phyloP scores from a whole-genome alignment of 2,329 filamentous ascomycete species.

The Drechmeria coniospora region DNA sequence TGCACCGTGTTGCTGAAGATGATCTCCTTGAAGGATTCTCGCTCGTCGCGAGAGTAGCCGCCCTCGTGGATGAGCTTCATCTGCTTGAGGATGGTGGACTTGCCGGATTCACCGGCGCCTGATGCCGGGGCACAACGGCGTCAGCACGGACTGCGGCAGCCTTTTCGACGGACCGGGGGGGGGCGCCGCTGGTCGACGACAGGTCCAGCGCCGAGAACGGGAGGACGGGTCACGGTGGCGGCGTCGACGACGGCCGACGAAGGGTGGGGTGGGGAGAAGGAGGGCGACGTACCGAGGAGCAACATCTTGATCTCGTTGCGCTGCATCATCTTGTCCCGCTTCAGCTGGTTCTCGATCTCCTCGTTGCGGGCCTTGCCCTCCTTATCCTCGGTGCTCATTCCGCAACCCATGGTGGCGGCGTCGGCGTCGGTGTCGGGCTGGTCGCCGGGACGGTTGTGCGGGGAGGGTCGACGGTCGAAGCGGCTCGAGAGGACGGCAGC shows the following conservation, averaged over 20 bases:
- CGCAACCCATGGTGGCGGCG: constrained; percentile 83
- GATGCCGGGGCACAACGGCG: constrained; percentile 1
- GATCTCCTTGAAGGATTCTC: constrained; percentile 55
- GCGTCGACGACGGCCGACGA: background rate
- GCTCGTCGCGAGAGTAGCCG: constrained; percentile 84
- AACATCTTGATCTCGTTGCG: constrained; percentile 99
- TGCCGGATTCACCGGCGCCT: constrained; percentile 91
- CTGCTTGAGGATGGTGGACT: constrained; percentile 95
- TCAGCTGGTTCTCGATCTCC: constrained; percentile 99
- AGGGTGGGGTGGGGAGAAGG: background rate
- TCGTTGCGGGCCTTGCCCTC: constrained; percentile 99
- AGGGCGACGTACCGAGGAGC: constrained; percentile 56
- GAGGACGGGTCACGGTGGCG: no score
- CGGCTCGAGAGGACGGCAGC: background rate
- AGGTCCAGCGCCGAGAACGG: background rate
- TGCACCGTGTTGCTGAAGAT: constrained; percentile 58
- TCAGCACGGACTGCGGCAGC: background rate
- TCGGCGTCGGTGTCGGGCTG: no score
- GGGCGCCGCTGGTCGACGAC: background rate
- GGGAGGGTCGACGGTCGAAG: constrained; percentile 1
- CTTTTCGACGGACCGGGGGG: background rate
- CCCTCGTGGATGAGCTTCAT: constrained; percentile 99
- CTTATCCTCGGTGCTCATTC: constrained; percentile 99
- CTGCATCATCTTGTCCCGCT: constrained; percentile 97
- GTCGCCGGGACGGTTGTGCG: constrained; percentile 5